A percentile compares a stretch with the other conserved stretches of the same genome.
These are phyloP conservation scores for Entrophospora sp. DNA, from an alignment of 192 early-diverging fungal genomes.

Conservation along the genomic window DNA sequence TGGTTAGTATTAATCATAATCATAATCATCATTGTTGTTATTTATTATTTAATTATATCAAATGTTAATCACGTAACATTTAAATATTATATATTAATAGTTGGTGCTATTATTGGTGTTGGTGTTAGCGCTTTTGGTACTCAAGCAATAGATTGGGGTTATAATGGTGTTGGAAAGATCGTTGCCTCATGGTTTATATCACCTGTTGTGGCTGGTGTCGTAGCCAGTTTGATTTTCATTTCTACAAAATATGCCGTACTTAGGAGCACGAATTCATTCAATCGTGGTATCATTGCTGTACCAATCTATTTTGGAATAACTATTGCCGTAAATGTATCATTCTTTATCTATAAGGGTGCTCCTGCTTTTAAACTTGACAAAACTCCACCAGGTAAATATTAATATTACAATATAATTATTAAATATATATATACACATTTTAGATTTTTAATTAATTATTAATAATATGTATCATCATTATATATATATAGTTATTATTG, in stretches of 20 bases:
- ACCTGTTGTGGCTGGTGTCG: constrained; percentile 47
- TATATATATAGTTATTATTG: too few relatives aligned
- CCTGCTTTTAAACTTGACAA: constrained; percentile 37
- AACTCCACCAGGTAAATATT: constrained; percentile 38
- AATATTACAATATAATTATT: too few relatives aligned
- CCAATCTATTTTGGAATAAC: constrained; percentile 68
- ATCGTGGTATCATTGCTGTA: constrained; percentile 50
- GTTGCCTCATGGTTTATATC: constrained; percentile 61
- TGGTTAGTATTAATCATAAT: too few relatives aligned
- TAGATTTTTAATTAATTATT: too few relatives aligned
- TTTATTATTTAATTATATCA: too few relatives aligned
- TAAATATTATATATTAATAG: too few relatives aligned
- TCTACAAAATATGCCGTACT: constrained; percentile 51
- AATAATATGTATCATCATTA: too few relatives aligned
- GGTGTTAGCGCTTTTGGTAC: constrained; percentile 57
- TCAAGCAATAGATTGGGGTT: constrained; percentile 48
- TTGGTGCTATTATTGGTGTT: constrained; percentile 60
- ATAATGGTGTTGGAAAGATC: constrained; percentile 38
- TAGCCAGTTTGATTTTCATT: constrained; percentile 49
- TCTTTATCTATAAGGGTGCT: constrained; percentile 65
- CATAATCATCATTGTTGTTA: too few relatives aligned
- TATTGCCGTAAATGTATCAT: constrained; percentile 54
- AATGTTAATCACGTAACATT: too few relatives aligned
- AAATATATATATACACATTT: too few relatives aligned
- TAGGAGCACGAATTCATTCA: constrained; percentile 45